These are phyloP conservation scores for Yarrowia sp. DNA, from an alignment of 805 yeast genomes.

Conservation along the genomic window DNA sequence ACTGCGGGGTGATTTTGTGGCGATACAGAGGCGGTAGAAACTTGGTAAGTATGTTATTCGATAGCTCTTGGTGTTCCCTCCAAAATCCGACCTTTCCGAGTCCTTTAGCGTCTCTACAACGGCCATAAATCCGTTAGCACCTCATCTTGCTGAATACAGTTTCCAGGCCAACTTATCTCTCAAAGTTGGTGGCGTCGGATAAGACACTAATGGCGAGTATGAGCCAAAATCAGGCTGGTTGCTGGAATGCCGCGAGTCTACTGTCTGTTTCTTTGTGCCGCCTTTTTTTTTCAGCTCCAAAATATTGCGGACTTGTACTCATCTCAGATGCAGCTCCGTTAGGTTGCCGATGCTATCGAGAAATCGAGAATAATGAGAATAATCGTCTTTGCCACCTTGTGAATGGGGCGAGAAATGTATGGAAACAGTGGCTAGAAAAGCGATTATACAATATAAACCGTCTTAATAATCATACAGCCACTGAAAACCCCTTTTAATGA, in stretches of 20 bases:
- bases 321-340: slow-evolving; percentile 19
- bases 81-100: neutral
- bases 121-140: neutral
- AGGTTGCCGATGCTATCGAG: slow-evolving; percentile 10
- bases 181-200: slow-evolving; percentile 1
- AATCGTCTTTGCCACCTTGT: slow-evolving; percentile 8
- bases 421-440: no score
- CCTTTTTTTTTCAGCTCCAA: neutral
- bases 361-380: neutral
- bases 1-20: no score
- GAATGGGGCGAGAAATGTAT: neutral
- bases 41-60: no score
- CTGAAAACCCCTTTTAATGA: no score
- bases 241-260: neutral
- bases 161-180: slow-evolving; percentile 6
- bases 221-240: slow-evolving; percentile 1
- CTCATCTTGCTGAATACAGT: neutral
- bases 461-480: no score
- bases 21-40: no score
- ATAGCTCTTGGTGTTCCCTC: neutral
- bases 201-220: neutral
- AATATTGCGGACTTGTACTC: neutral
- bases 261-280: neutral
- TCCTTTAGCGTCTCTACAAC: no score
- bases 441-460: no score